phyloP scores from a whole-genome alignment of 139 green algal species.

The Pleodorina starrii region DNA sequence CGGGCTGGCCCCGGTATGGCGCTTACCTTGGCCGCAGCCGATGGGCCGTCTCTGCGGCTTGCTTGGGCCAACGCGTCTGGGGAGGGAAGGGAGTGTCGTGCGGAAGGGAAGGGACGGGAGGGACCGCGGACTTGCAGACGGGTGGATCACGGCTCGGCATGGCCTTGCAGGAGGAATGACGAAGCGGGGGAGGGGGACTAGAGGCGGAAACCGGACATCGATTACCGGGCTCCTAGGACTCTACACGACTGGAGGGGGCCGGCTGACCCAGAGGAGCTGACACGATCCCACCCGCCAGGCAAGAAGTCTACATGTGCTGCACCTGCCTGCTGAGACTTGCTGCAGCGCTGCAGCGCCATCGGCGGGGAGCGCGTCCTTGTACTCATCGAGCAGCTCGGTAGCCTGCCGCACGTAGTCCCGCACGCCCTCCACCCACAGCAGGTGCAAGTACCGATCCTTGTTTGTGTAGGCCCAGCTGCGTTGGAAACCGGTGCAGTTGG shows the following conservation, averaged over 20 bases:
- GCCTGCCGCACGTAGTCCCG: conserved; percentile 30
- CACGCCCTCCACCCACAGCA: conserved; percentile 39
- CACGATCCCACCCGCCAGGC: too few species aligned
- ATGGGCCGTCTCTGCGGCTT: background rate
- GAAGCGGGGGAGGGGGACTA: too few species aligned
- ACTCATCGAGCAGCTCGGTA: background rate
- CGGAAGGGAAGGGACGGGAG: background rate
- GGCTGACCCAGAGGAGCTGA: too few species aligned
- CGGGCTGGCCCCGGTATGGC: too few species aligned
- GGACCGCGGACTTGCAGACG: too few species aligned
- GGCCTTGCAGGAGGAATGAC: too few species aligned
- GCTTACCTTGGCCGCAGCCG: background rate
- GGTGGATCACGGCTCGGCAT: too few species aligned
- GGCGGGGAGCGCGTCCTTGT: background rate
- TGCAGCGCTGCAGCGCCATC: background rate
- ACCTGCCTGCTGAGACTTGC: conserved; percentile 1
- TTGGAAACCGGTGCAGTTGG: background rate
- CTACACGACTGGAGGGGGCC: too few species aligned
- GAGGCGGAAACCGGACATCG: too few species aligned
- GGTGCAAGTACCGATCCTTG: background rate
- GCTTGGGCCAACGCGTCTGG: background rate
- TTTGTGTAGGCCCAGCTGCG: conserved; percentile 25
- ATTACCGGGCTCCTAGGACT: too few species aligned
- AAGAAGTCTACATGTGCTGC: too few species aligned
- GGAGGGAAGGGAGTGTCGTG: background rate